A percentile compares a stretch with the other conserved stretches of the same genome.
These are phyloP conservation scores for Cladophialophora bantiana DNA, from an alignment of 2,329 filamentous ascomycete genomes.

Conservation along the genomic window DNA sequence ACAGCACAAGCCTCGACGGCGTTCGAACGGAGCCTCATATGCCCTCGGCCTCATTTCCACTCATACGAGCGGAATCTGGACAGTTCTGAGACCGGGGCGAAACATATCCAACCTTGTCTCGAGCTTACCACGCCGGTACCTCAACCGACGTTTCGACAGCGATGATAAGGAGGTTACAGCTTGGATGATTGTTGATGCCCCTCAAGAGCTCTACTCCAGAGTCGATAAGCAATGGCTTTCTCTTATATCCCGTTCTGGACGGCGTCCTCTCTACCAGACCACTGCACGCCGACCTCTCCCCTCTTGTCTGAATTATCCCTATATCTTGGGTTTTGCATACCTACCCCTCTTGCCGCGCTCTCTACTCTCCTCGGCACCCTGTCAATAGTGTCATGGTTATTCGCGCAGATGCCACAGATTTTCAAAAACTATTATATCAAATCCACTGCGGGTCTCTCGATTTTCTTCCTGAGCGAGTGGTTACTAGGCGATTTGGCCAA, in stretches of 20 bases:
- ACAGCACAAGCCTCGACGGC: not conserved
- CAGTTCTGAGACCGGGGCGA: not conserved
- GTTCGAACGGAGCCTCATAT: not conserved
- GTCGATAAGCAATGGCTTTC: slow-evolving; percentile 24
- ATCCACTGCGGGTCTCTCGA: slow-evolving; percentile 69
- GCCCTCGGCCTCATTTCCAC: not conserved
- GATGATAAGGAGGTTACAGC: slow-evolving; percentile 22
- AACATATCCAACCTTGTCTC: not conserved
- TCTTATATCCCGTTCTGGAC: slow-evolving; percentile 16
- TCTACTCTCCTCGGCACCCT: slow-evolving; percentile 67
- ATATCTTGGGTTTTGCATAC: slow-evolving; percentile 67
- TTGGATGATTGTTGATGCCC: not conserved
- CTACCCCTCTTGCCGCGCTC: slow-evolving; percentile 67
- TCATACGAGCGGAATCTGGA: not conserved
- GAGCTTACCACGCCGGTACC: not conserved
- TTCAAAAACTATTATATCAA: slow-evolving; percentile 71
- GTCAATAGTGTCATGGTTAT: slow-evolving; percentile 72
- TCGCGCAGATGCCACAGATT: slow-evolving; percentile 73
- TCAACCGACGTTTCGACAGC: slow-evolving; percentile 2
- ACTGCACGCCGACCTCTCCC: slow-evolving; percentile 66
- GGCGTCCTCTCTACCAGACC: slow-evolving; percentile 56
- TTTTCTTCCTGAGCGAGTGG: slow-evolving; percentile 72
- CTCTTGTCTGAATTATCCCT: slow-evolving; percentile 65
- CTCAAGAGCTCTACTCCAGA: not conserved
- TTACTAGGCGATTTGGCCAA: slow-evolving; percentile 70